Evolutionary conservation across 805 yeast species (phyloP).

Genomic region (Candida sanyiensis): DNA sequence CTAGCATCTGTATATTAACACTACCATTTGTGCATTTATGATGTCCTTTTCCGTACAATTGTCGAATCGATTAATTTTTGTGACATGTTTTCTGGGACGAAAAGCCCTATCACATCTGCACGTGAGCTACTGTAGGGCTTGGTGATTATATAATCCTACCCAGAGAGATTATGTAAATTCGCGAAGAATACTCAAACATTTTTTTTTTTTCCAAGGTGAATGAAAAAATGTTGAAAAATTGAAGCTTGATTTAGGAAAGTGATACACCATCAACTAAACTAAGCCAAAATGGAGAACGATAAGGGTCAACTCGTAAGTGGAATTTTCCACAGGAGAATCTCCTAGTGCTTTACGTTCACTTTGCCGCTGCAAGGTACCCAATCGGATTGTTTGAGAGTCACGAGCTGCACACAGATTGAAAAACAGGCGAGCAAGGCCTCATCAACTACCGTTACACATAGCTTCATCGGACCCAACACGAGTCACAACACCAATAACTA

Average conservation of each 20-base stretch:
- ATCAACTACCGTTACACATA: no score
- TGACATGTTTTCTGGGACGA: not conserved
- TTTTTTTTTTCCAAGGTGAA: slow-evolving; percentile 2
- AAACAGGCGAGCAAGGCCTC: no score
- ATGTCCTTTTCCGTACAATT: not conserved
- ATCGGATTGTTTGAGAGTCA: not conserved
- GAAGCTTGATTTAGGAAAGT: not conserved
- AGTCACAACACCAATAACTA: no score
- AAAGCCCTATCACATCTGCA: not conserved
- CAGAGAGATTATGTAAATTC: not conserved
- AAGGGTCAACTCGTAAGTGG: slow-evolving; percentile 96
- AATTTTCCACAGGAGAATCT: not conserved
- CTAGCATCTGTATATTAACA: slow-evolving; percentile 1
- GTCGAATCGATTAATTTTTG: not conserved
- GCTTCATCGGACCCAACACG: no score
- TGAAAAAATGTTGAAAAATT: slow-evolving; percentile 6
- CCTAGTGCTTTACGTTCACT: not conserved
- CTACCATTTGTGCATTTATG: not conserved
- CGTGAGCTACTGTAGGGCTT: not conserved
- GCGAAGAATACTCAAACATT: slow-evolving; percentile 5
- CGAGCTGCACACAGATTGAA: no score
- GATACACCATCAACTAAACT: slow-evolving; percentile 12
- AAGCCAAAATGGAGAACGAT: slow-evolving; percentile 96
- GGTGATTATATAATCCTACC: not conserved
- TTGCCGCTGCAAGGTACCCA: not conserved